Evolutionary conservation across 345 rosid genomes (phyloP).

Genomic region (Murraya koenigii): DNA sequence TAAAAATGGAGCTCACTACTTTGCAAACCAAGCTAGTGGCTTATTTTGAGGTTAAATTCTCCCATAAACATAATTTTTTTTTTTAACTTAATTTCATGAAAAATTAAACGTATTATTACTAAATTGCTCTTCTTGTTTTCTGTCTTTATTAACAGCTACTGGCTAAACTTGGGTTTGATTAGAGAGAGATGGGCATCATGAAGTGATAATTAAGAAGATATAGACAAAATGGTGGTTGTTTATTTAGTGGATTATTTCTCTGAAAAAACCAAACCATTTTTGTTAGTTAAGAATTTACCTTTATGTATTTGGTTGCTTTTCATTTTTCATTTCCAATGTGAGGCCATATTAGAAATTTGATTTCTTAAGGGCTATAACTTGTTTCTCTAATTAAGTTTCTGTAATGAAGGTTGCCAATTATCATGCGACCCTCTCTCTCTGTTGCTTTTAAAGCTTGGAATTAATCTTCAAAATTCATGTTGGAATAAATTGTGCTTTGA

Average conservation of each 20-base stretch:
- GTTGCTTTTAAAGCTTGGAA: not conserved
- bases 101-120: not conserved
- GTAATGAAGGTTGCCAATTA: not conserved
- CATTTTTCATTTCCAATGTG: not conserved
- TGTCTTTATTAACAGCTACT: constrained; percentile 3
- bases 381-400: not conserved
- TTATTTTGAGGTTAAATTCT: constrained; percentile 29
- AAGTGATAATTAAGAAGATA: not conserved
- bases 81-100: not conserved
- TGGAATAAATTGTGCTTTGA: not conserved
- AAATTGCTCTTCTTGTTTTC: not conserved
- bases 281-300: not conserved
- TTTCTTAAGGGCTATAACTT: not conserved
- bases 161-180: constrained; percentile 4
- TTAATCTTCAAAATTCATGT: not conserved
- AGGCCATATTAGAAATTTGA: not conserved
- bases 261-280: not conserved
- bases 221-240: not conserved
- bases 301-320: not conserved
- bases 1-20: constrained; percentile 14
- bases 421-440: not conserved
- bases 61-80: not conserved
- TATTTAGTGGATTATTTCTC: not conserved
- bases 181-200: not conserved
- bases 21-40: constrained; percentile 24